Evolutionary conservation across 345 rosid species (phyloP).

Genomic region (Salix suchowensis): DNA sequence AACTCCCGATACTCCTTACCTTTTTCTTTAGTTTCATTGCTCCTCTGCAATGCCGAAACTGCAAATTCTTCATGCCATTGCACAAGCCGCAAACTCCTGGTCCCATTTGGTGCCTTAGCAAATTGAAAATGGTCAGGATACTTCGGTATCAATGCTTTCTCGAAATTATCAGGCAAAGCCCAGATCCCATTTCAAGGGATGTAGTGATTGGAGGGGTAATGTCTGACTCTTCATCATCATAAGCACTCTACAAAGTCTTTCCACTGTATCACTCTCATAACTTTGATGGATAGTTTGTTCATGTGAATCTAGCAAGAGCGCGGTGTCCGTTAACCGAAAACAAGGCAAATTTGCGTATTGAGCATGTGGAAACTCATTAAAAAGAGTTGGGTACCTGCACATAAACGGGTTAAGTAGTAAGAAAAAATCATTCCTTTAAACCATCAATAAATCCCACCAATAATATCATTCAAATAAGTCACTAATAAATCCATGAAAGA

Average conservation of each 20-base stretch:
- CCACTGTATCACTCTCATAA: slow-evolving; percentile 62
- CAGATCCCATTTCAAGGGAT: slow-evolving; percentile 79
- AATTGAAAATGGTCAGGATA: slow-evolving; percentile 61
- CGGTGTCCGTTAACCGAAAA: slow-evolving; percentile 78
- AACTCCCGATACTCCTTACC: slow-evolving; percentile 63
- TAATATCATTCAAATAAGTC: not conserved
- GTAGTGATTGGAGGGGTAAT: slow-evolving; percentile 56
- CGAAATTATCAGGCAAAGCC: slow-evolving; percentile 80
- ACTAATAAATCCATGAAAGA: not conserved
- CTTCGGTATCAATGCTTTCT: slow-evolving; percentile 54
- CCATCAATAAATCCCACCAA: not conserved
- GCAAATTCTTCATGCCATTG: slow-evolving; percentile 65
- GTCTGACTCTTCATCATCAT: slow-evolving; percentile 85
- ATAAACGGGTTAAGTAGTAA: slow-evolving; percentile 3
- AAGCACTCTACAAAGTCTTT: slow-evolving; percentile 71
- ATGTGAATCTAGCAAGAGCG: slow-evolving; percentile 67
- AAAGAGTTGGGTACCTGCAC: slow-evolving; percentile 84
- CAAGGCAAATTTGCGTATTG: slow-evolving; percentile 82
- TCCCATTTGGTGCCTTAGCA: slow-evolving; percentile 53
- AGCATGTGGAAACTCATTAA: slow-evolving; percentile 78
- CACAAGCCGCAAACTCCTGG: slow-evolving; percentile 49
- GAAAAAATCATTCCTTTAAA: not conserved
- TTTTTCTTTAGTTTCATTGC: slow-evolving; percentile 38
- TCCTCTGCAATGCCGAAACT: slow-evolving; percentile 61
- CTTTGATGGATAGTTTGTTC: slow-evolving; percentile 64